A percentile compares a stretch with the other conserved stretches of the same genome.
These are phyloP conservation scores for Fusarium heterosporum DNA, from an alignment of 2,329 filamentous ascomycete species.

Conservation along the genomic window DNA sequence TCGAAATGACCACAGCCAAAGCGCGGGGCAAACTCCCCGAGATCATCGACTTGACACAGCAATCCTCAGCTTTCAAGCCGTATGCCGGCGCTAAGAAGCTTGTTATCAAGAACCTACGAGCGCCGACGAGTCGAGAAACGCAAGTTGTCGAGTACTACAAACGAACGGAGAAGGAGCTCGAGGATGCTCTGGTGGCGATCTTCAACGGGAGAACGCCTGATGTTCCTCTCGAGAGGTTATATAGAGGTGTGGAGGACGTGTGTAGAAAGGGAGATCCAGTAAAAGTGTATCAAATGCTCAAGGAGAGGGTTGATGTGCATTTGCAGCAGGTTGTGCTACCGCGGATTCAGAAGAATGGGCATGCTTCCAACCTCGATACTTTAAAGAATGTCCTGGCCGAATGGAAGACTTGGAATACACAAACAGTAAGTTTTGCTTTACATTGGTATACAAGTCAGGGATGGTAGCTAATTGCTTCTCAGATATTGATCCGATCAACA, in stretches of 20 bases:
- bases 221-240: constrained; percentile 88
- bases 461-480: constrained; percentile 19
- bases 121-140: constrained; percentile 64
- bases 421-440: constrained; percentile 68
- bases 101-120: constrained; percentile 91
- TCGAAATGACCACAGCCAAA: constrained; percentile 53
- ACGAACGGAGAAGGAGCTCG: constrained; percentile 79
- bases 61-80: constrained; percentile 70
- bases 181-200: constrained; percentile 77
- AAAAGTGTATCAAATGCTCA: constrained; percentile 74
- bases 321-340: constrained; percentile 71
- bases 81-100: constrained; percentile 84
- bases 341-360: constrained; percentile 62
- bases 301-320: constrained; percentile 74
- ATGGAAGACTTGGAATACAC: constrained; percentile 84
- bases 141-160: constrained; percentile 83
- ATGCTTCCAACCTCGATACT: constrained; percentile 69
- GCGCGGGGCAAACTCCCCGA: constrained; percentile 57
- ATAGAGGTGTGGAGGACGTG: constrained; percentile 90
- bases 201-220: constrained; percentile 73
- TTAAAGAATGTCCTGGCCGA: constrained; percentile 66
- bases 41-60: constrained; percentile 51
- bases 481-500: constrained; percentile 84
- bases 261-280: constrained; percentile 82
- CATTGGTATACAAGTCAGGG: background rate